Base-by-base conservation (phyloP, 129 eudicot genomes). In the Escallonia herrerae region DNA sequence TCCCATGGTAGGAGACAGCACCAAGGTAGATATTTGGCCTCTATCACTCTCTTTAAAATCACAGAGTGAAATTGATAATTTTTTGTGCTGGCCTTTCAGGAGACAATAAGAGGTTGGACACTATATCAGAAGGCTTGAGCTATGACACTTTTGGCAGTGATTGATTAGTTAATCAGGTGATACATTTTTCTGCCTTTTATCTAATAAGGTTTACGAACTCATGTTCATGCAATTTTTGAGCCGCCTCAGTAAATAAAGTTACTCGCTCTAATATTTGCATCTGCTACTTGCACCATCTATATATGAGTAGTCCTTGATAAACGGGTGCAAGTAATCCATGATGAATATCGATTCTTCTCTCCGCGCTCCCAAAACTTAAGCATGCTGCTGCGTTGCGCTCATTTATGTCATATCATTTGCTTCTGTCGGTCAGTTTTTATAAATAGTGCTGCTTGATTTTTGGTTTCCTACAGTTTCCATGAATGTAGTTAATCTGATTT, bases 91-190 rank as follows among this genome's bases (percentile, higher is more conserved):
- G 62, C 58, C 11, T 75, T 33, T 63, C 83, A 90, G 97, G 89
- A 58, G 83, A 78, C 59, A 63, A 71, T 40, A 77, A 79, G 81
- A 83, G 84, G 87, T 69, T 89, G 83, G 84, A 79, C 72, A 61
- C 70, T 39, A 72, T 74, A 65, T 73, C 86, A 38, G 90, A 72
- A 59, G 71, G 76, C 80, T 72, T 76, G 65, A 72, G 79, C 46
- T 83, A 66, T 54, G 80, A 84, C 43, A 75, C 76, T 80, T 80
- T 81, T 55, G 84, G 78, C 61, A 67, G 86, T 61, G 85, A 83
- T 39, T 84, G 81, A 62, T 60, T 59, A 70, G 72, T 65, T 63
- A 47, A 46, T 33, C 66, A 47, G 11, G 44, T 5, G 81, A 83
- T 79, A 73, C 7, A 63, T 43, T 63, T 74, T 59, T 13, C 22